phyloP scores from a whole-genome alignment of 164 flowering plant genomes.

The Tetrastigma voinierianum region DNA sequence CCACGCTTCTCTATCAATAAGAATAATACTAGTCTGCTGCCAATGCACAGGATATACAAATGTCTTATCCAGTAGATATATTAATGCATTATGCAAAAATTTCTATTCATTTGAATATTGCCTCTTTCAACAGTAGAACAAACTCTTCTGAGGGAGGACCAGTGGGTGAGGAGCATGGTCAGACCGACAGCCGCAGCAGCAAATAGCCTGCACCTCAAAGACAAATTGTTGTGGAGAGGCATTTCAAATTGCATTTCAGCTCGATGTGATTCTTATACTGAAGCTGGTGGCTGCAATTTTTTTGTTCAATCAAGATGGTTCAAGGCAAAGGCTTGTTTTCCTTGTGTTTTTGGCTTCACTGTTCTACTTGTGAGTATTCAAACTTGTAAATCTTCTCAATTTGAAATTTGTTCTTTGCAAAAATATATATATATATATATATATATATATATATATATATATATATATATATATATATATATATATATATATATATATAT shows the following conservation, averaged over 20 bases:
- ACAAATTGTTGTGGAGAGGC: slow-evolving; percentile 79
- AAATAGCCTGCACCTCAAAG: slow-evolving; percentile 61
- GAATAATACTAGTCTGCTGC: too few relatives aligned
- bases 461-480: too few relatives aligned
- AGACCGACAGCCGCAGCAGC: slow-evolving; percentile 49
- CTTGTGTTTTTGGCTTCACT: slow-evolving; percentile 75
- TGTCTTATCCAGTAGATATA: too few relatives aligned
- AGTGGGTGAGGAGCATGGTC: slow-evolving; percentile 59
- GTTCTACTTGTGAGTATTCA: slow-evolving; percentile 78
- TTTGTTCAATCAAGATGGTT: slow-evolving; percentile 96
- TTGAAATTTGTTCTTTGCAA: neutral
- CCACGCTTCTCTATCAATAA: too few relatives aligned
- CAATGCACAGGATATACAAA: too few relatives aligned
- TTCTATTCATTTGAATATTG: too few relatives aligned
- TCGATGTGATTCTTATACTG: slow-evolving; percentile 76
- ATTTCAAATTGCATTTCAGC: slow-evolving; percentile 88
- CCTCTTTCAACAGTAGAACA: slow-evolving; percentile 35
- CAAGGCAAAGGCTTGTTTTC: slow-evolving; percentile 79
- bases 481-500: too few relatives aligned
- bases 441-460: too few relatives aligned
- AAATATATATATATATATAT: too few relatives aligned
- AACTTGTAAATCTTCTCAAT: neutral
- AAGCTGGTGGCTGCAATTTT: slow-evolving; percentile 93
- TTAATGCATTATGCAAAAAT: too few relatives aligned
- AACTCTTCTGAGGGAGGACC: slow-evolving; percentile 48